Evolutionary conservation across 352 stramenopile genomes (phyloP), one percentile per base, ranked within the genome.

Genomic region (Pythium pyrilobum): DNA sequence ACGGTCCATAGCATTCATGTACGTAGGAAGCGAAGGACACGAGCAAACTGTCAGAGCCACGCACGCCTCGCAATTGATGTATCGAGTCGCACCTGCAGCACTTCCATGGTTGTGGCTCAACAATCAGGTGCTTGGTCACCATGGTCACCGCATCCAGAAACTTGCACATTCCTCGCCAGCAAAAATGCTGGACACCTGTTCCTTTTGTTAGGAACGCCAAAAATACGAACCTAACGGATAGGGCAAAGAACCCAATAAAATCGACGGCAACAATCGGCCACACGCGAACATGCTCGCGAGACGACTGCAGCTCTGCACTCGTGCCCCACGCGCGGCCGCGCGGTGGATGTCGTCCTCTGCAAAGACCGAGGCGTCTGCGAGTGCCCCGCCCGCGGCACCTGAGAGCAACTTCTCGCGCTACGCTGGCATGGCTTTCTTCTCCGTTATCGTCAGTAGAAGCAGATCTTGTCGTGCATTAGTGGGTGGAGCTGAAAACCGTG

Each of bases 51-150:
- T n/a, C n/a, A n/a, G n/a, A n/a, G n/a, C n/a, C n/a, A n/a, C n/a
- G n/a, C n/a, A n/a, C n/a, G n/a, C n/a, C n/a, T n/a, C n/a, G n/a
- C 5, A 46, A 33, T 5, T 18, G 29, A 4, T 23, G 20, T 24
- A 18, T 16, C 18, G 28, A 5, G 15, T 12, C 72, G 6, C 63
- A 89, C 79, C 77, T 72, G 52, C 91, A 94, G 66, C 83, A 91
- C 46, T 94, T 94, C 78, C 77, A 94, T 31, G 77, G 79, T 53
- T 94, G 83, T 10, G 78, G 79, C 51, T 94, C 83, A 29, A 94
- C 64, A 56, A 94, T 80, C 28, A 94, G 40, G 42, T 90, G 74
- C 42, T 78, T 67, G 13, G 83, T 70, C 61, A 87, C 71, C 44
- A 74, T 63, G 52, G 65, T 75, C 6, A 94, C 58, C 7, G 58